Evolutionary conservation across 768 basidiomycete genomes (phyloP), one percentile per base, ranked within the genome.

Genomic region (Daedaleopsis sinensis): DNA sequence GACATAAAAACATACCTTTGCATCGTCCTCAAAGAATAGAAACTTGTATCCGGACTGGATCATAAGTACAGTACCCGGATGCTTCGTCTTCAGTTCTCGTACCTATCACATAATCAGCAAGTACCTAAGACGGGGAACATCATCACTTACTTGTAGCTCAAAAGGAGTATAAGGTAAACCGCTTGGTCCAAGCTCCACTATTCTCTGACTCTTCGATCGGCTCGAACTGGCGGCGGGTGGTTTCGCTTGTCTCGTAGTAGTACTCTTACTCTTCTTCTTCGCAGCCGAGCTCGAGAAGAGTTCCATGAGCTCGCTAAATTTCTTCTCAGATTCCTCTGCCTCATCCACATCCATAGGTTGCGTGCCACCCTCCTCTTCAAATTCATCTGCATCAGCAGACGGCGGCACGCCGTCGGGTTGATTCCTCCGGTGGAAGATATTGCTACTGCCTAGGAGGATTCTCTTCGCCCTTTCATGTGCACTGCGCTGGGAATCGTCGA

Each of bases 11-110:
- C 71, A 42, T 53, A 87, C 91, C 79, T 86, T 85, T 0, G 94
- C 94, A 68, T 95, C 94, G 21, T 94, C 88, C 52, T 86, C 89
- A 67, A 87, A 94, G 72, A 96, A 94, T 55, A 79, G 83, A 71
- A 86, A 89, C 72, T 89, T 94, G 73, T 95, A 95, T 5, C 93
- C 93, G 32, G 89, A 86, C 71, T 94, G 89, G 23, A 95, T 77
- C 82, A 94, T 86, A 13, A 95, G 77, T 38, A 95, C 64, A 5
- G 84, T 85, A 12, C 82, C 89, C 1, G 82, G 80, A 71, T 92
- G 79, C 19, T 87, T 82, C 56, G 78, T 76, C 73, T 92, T 91
- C 13, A 94, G 74, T 57, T 81, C 64, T 21, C 62, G 61, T 5
- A 72, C 65, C 67, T 66, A 36, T 1, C 39, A 51, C 3, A 50